These are phyloP conservation scores for Hyphopichia homilentoma DNA, from an alignment of 805 yeast species.

Conservation along the genomic window DNA sequence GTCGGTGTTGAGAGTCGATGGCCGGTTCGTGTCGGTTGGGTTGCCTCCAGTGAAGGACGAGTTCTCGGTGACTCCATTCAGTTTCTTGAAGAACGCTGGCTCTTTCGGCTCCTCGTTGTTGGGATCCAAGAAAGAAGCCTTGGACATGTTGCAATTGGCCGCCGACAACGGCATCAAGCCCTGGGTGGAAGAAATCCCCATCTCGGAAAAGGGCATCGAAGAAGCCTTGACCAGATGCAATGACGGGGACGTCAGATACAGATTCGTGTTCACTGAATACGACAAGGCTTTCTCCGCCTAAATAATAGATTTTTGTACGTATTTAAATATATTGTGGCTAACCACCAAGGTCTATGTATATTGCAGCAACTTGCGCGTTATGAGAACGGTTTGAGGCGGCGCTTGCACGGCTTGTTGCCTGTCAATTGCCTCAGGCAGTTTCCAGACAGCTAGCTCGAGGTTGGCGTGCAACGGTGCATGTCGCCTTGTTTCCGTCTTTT, in stretches of 20 bases:
- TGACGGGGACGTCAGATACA: conserved; percentile 35
- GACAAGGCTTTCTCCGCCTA: conserved; percentile 37
- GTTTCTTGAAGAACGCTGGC: conserved; percentile 21
- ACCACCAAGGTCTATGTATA: no score
- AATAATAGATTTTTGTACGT: no score
- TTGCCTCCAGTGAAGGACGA: conserved; percentile 21
- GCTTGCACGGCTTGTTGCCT: no score
- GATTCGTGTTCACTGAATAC: conserved; percentile 58
- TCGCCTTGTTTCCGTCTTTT: no score
- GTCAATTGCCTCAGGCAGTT: no score
- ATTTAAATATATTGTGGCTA: neutral
- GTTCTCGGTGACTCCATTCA: conserved; percentile 16
- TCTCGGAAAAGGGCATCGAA: conserved; percentile 26
- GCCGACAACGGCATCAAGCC: conserved; percentile 32
- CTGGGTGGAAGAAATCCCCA: conserved; percentile 32
- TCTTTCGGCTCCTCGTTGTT: conserved; percentile 25
- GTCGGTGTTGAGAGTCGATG: conserved; percentile 18
- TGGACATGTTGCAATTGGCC: conserved; percentile 34
- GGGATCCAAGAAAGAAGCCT: conserved; percentile 33
- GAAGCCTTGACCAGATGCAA: conserved; percentile 30
- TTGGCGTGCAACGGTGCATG: no score
- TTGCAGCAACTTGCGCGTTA: no score
- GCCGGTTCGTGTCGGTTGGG: conserved; percentile 23
- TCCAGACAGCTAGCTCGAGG: no score
- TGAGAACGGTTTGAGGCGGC: no score